Conservation (phyloP, 2,329 filamentous ascomycete species). For the Furcasterigmium sp. region DNA sequence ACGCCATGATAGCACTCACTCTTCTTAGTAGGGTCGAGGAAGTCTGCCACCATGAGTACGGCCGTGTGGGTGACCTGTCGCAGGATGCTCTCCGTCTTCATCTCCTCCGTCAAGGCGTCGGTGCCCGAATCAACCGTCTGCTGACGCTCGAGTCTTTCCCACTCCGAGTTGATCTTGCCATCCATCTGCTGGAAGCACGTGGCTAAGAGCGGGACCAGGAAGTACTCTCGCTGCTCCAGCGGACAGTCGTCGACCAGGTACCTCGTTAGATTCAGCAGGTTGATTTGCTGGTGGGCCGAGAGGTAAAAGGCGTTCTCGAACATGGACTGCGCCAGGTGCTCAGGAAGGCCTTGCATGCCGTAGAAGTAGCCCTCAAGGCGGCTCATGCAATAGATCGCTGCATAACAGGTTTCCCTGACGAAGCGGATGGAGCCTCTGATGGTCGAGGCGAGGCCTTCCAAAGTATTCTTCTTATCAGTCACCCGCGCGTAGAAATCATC, state of each 20-base stretch:
- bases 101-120: constrained; percentile 85
- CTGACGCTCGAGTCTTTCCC: constrained; percentile 67
- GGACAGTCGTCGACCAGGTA: constrained; percentile 92
- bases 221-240: constrained; percentile 67
- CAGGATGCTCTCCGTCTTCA: constrained; percentile 95
- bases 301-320: constrained; percentile 78
- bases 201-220: constrained; percentile 78
- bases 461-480: constrained; percentile 77
- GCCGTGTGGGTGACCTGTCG: constrained; percentile 89
- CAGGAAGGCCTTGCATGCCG: constrained; percentile 77
- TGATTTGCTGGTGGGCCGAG: constrained; percentile 88
- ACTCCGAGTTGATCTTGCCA: constrained; percentile 79
- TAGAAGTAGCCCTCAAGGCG: constrained; percentile 85
- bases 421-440: constrained; percentile 85
- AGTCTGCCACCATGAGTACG: constrained; percentile 84
- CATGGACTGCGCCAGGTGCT: constrained; percentile 75
- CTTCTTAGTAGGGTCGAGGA: constrained; percentile 70
- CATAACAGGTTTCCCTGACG: constrained; percentile 89
- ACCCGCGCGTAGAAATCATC: constrained; percentile 96
- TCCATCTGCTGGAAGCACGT: constrained; percentile 84
- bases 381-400: constrained; percentile 90
- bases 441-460: constrained; percentile 91
- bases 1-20: constrained; percentile 38
- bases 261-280: constrained; percentile 83
- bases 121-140: constrained; percentile 60